Base-by-base conservation (phyloP, 768 basidiomycete species). In the Russula abietina region DNA sequence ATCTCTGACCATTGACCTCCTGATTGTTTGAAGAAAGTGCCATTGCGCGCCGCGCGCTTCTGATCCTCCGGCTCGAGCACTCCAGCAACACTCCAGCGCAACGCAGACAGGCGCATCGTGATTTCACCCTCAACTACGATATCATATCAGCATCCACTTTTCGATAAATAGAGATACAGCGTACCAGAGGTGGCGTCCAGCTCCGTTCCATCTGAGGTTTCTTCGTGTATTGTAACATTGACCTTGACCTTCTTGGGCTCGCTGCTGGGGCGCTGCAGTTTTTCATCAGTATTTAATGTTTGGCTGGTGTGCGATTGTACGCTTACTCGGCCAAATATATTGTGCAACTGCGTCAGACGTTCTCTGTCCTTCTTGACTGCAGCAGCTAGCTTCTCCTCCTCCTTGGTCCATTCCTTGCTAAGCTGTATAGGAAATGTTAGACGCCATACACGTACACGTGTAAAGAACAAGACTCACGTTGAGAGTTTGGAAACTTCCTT, bases 31-130 rank as follows among this genome's bases (percentile, higher is more conserved):
- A 28, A 32, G 63, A 64, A 64, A 28, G 39, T 50, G 53, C 63
- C 48, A 30, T 32, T 39, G 48, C 62, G 62, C 19, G 58, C 62
- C 14, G 54, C 63, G 24, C 54, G 63, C 48, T 51, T 59, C 8
- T 12, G 33, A 1, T 50, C 24, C 2, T 38, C 48, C 8, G 1
- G 14, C 10, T 30, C 8, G 8, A 64, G 32, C 2, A 12, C 54
- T 2, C 19, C 26, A 17, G 63, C 39, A 17, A 43, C 48, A 41
- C 24, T 45, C 63, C 63, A 64, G 5, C 63, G 58, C 48, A 64
- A 38, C 19, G 58, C 63, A 9, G 14, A 39, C 14, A 64, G 46
- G 48, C 63, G 63, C 32, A 28, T 64, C 32, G 53, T 30, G 16
- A 0, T 1, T 38, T 55, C 63, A 11, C 36, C 59, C 48, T 41